Conservation (phyloP, 495 filamentous ascomycete species). For the Cairneyella variabilis region DNA sequence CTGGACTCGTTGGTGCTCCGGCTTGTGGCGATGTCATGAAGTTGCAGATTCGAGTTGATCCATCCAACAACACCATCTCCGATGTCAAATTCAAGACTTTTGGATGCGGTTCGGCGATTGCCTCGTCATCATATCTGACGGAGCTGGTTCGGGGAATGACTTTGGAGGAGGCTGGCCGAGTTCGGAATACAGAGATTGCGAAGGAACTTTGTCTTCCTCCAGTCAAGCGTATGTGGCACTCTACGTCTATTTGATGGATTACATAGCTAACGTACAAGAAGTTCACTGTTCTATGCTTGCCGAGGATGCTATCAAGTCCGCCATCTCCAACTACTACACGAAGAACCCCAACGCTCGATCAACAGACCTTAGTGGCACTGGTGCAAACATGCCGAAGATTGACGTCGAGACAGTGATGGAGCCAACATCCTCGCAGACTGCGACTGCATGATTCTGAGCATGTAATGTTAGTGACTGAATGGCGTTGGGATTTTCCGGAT, state of each 20-base stretch:
- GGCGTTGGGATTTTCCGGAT: too few species aligned
- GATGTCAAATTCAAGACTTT: slow-evolving; percentile 99
- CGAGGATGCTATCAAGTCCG: slow-evolving; percentile 99
- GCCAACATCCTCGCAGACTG: slow-evolving; percentile 16
- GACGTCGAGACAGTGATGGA: slow-evolving; percentile 42
- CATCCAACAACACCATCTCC: slow-evolving; percentile 78
- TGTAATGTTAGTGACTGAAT: background rate
- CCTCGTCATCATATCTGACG: slow-evolving; percentile 83
- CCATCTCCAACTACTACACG: slow-evolving; percentile 94
- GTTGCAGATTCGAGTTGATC: slow-evolving; percentile 95
- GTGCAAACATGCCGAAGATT: slow-evolving; percentile 50
- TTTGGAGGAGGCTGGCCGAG: slow-evolving; percentile 84
- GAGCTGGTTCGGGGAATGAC: slow-evolving; percentile 94
- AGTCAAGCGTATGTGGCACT: slow-evolving; percentile 73
- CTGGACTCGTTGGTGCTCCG: slow-evolving; percentile 88
- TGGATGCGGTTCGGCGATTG: slow-evolving; percentile 94
- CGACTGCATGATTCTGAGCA: slow-evolving; percentile 14
- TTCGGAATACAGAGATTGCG: slow-evolving; percentile 95
- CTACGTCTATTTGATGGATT: background rate
- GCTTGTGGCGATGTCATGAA: slow-evolving; percentile 94
- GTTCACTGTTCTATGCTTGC: slow-evolving; percentile 99
- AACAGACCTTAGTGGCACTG: slow-evolving; percentile 73
- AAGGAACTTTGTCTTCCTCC: slow-evolving; percentile 94
- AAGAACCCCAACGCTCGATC: slow-evolving; percentile 78
- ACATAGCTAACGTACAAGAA: slow-evolving; percentile 27